Conservation (phyloP, 306 rosid genomes). For the Glycyrrhiza uralensis region DNA sequence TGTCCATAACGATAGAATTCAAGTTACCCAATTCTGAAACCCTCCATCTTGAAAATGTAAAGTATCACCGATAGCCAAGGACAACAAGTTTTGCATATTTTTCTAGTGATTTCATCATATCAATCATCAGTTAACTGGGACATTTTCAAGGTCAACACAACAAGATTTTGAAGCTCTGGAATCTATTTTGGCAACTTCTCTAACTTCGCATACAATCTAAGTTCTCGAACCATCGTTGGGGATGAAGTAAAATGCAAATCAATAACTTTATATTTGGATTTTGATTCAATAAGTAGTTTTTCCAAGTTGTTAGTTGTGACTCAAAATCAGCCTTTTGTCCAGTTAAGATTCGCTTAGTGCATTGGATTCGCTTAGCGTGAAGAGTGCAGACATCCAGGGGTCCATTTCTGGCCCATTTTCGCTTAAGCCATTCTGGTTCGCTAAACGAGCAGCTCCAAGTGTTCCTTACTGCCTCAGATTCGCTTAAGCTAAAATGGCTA, state of each 20-base stretch:
- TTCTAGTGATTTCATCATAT: background rate
- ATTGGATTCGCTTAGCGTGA: too few relatives aligned
- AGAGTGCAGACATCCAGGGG: too few relatives aligned
- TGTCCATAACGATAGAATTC: background rate
- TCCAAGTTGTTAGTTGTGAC: background rate
- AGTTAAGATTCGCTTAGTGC: too few relatives aligned
- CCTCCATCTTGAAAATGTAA: background rate
- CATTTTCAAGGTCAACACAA: background rate
- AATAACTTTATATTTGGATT: background rate
- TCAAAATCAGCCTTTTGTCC: too few relatives aligned
- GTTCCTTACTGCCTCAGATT: too few relatives aligned
- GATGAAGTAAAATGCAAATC: background rate
- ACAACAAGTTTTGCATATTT: background rate
- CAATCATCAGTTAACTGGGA: background rate
- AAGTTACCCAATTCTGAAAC: background rate
- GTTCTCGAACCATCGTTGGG: background rate
- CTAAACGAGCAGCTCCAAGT: too few relatives aligned
- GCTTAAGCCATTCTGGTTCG: too few relatives aligned
- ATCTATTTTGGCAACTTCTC: background rate
- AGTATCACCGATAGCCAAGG: background rate
- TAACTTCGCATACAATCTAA: background rate
- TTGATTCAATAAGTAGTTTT: background rate
- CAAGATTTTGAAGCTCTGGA: background rate
- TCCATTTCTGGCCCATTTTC: too few relatives aligned
- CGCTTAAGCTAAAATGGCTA: too few relatives aligned